Conservation (phyloP, 1,139 yeast species). For the Tardiomyces digboiensis region DNA sequence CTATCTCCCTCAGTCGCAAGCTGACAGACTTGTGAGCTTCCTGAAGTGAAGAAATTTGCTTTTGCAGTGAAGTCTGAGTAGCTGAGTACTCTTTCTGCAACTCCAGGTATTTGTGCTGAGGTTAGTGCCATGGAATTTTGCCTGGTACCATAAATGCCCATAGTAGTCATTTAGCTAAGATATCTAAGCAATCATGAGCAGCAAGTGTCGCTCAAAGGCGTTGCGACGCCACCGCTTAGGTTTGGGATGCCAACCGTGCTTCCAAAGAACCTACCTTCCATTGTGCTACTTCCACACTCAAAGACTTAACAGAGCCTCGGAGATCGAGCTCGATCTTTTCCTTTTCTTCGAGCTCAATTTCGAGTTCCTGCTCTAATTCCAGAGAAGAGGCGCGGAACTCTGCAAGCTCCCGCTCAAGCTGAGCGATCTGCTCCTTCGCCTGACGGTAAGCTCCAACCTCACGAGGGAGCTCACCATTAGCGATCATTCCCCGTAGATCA, state of each 20-base stretch:
- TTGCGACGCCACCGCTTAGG: no score
- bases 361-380: constrained; percentile 27
- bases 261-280: no score
- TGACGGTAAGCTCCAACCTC: background rate
- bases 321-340: constrained; percentile 20
- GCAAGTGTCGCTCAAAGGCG: background rate
- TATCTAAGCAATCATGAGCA: background rate
- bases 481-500: background rate
- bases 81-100: constrained; percentile 21
- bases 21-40: constrained; percentile 21
- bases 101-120: constrained; percentile 14
- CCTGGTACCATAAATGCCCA: background rate
- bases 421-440: constrained; percentile 23
- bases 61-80: constrained; percentile 19
- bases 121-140: background rate
- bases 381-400: constrained; percentile 27
- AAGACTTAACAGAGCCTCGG: constrained; percentile 14
- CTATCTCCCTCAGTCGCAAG: constrained; percentile 27
- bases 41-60: constrained; percentile 19
- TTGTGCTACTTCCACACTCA: constrained; percentile 16
- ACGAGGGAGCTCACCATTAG: background rate
- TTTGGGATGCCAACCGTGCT: no score
- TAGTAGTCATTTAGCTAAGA: constrained; percentile 1
- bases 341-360: constrained; percentile 26
- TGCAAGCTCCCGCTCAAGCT: constrained; percentile 27